These are phyloP conservation scores for Arachis hypogaea DNA, from an alignment of 306 rosid genomes.

Conservation along the genomic window DNA sequence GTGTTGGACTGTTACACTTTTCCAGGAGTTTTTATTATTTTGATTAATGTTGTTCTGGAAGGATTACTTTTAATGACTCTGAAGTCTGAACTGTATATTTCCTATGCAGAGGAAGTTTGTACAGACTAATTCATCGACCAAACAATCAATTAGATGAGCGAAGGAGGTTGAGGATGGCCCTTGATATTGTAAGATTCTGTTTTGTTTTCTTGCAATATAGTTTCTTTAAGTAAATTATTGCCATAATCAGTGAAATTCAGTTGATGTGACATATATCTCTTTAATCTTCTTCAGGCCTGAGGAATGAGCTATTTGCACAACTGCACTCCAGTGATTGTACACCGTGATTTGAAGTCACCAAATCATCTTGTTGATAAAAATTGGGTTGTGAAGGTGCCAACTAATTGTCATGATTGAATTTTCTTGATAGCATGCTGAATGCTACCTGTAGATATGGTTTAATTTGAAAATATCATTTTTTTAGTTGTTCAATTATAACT, in stretches of 20 bases:
- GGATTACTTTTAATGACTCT: conserved; percentile 24
- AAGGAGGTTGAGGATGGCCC: conserved; percentile 89
- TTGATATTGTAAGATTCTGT: conserved; percentile 76
- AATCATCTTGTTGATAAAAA: conserved; percentile 91
- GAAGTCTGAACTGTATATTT: conserved; percentile 28
- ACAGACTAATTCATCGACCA: conserved; percentile 87
- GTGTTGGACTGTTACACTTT: background rate
- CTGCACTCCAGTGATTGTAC: conserved; percentile 79
- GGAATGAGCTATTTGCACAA: conserved; percentile 97
- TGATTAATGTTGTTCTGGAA: conserved; percentile 6
- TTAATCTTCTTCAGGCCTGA: conserved; percentile 67
- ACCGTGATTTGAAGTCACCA: conserved; percentile 96
- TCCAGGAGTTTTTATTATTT: background rate
- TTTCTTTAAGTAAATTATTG: conserved; percentile 18
- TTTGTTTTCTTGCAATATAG: conserved; percentile 27
- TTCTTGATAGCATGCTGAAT: conserved; percentile 21
- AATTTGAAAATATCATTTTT: too few relatives aligned
- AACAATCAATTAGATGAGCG: conserved; percentile 90
- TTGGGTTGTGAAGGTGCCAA: conserved; percentile 86
- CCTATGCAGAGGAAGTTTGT: conserved; percentile 91
- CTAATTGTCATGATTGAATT: conserved; percentile 22
- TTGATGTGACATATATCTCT: conserved; percentile 21
- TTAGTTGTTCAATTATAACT: too few relatives aligned
- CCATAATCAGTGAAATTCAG: conserved; percentile 27
- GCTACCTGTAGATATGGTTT: conserved; percentile 29